Base-by-base conservation (phyloP, 768 basidiomycete genomes). In the Porpolomopsis calyptriformis region DNA sequence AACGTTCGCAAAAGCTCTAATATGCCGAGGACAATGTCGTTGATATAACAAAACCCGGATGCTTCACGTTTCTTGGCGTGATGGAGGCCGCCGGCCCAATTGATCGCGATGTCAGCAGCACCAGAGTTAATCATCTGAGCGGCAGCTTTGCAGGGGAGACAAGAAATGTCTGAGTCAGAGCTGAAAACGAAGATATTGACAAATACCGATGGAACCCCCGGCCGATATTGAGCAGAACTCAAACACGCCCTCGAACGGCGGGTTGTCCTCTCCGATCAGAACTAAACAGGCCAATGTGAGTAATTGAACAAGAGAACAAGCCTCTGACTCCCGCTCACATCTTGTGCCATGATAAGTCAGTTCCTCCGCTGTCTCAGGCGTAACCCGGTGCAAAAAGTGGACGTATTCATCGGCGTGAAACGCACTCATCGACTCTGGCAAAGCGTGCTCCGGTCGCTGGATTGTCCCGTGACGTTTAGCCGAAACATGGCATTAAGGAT, bases 41-140 rank as follows among this genome's bases (percentile, higher is more conserved):
- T 47, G 36, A 31, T 19, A 61, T 98, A 99, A 67, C 96, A 99
- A 64, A 99, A 99, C 1, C 96, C 96, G 55, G 89, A 93, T 0
- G 96, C 96, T 66, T 99, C 96, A 36, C 91, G 90, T 71, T 98
- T 99, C 69, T 98, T 99, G 2, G 96, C 92, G 59, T 99, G 96
- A 62, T 99, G 96, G 37, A 99, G 70, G 12, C 96, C 96, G 11
- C 96, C 96, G 7, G 96, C 94, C 96, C 96, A 99, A 58, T 99
- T 99, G 46, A 99, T 80, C 2, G 96, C 96, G 54, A 98, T 98
- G 62, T 99, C 96, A 61, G 96, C 93, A 33, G 96, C 96, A 37
- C 96, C 96, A 51, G 29, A 49, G 31, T n/a, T 26, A 35, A 35
- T 31, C 33, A 29, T 45, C 47, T 53, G 36, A 40, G 46, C 34